A percentile compares a stretch with the other conserved stretches of the same genome.
These are phyloP conservation scores for Saccharomyces hybrid DNA, from an alignment of 1,139 yeast genomes.

Conservation along the genomic window DNA sequence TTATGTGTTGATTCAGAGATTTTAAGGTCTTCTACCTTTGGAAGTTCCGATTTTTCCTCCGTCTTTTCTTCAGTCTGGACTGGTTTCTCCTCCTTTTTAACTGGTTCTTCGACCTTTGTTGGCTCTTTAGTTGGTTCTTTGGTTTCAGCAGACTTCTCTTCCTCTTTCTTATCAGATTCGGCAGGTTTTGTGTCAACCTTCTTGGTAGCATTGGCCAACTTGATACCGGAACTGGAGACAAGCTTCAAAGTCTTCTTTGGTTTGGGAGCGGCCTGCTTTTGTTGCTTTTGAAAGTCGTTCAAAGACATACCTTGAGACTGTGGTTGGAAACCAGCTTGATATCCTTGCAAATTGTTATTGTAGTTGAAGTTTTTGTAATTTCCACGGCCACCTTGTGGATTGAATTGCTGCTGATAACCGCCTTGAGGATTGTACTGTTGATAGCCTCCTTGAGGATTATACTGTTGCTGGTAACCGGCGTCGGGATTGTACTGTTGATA, in stretches of 20 bases:
- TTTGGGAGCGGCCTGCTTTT: conserved; percentile 35
- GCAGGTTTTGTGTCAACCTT: conserved; percentile 32
- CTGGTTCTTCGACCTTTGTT: conserved; percentile 13
- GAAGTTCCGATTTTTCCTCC: conserved; percentile 14
- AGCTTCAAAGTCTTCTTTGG: conserved; percentile 60
- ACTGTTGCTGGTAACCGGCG: conserved; percentile 20
- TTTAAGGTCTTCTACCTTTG: conserved; percentile 20
- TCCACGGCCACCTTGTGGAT: conserved; percentile 15
- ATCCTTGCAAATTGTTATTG: conserved; percentile 17
- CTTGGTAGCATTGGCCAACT: conserved; percentile 55
- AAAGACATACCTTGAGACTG: conserved; percentile 67
- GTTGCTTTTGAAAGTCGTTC: conserved; percentile 68
- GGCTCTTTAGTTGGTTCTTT: conserved; percentile 22
- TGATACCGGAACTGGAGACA: conserved; percentile 59
- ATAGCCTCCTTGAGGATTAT: conserved; percentile 14
- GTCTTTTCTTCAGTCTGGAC: conserved; percentile 10
- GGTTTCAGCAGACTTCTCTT: conserved; percentile 12
- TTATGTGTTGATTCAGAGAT: conserved; percentile 11
- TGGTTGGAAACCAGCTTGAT: conserved; percentile 27
- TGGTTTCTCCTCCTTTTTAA: conserved; percentile 9
- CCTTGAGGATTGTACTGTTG: conserved; percentile 17
- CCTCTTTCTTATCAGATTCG: conserved; percentile 27
- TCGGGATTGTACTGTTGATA: conserved; percentile 20
- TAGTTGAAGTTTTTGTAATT: conserved; percentile 15
- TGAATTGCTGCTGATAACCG: conserved; percentile 20